Conservation (phyloP, 805 yeast genomes). For the Teunomyces pallodes region DNA sequence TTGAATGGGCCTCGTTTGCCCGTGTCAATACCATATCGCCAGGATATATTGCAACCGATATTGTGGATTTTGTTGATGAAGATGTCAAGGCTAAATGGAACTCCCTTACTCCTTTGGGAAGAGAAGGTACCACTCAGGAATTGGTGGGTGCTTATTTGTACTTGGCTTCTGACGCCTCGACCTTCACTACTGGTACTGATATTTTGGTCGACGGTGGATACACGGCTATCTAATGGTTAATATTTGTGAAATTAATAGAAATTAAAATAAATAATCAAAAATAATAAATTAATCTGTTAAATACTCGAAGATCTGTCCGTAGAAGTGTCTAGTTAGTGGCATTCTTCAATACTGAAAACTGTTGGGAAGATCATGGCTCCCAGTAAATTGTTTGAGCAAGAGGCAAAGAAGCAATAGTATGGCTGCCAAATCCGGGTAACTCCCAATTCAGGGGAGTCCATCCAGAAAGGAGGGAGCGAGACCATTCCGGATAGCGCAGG, state of each 20-base stretch:
- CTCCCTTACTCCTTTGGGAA: constrained; percentile 43
- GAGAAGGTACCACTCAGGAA: constrained; percentile 44
- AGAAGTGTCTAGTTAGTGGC: too few species aligned
- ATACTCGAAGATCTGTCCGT: too few species aligned
- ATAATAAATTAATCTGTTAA: neutral
- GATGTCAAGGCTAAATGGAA: constrained; percentile 38
- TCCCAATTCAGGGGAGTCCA: too few species aligned
- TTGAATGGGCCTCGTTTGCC: constrained; percentile 48
- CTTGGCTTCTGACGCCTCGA: constrained; percentile 44
- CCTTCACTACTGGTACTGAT: constrained; percentile 46
- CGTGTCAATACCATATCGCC: constrained; percentile 44
- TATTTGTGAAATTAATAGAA: neutral
- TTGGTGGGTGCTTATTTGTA: constrained; percentile 47
- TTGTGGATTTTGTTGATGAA: constrained; percentile 33
- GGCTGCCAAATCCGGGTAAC: neutral
- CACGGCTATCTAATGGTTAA: constrained; percentile 8
- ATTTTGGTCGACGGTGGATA: constrained; percentile 49
- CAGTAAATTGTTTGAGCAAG: too few species aligned
- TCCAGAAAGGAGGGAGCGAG: neutral
- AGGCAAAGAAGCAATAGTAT: neutral
- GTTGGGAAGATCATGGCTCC: too few species aligned
- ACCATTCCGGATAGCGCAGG: neutral
- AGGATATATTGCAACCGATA: constrained; percentile 42
- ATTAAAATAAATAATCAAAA: neutral
- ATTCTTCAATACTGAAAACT: too few species aligned